These are phyloP conservation scores for Penicillium alfredii DNA, from an alignment of 495 filamentous ascomycete genomes.

Conservation along the genomic window DNA sequence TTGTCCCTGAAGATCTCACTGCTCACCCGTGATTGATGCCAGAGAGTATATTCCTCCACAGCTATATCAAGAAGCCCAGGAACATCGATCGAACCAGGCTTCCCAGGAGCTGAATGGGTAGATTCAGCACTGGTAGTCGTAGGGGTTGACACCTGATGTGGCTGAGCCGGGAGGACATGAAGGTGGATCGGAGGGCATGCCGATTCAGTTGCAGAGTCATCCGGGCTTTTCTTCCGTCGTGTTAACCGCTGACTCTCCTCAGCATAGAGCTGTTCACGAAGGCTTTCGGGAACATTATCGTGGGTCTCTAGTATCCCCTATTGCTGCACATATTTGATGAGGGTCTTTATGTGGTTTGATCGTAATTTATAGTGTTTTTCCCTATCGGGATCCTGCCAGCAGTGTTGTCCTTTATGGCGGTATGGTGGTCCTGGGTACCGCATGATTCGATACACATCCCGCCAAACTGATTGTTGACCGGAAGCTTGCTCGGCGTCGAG, in stretches of 20 bases:
- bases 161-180: no score
- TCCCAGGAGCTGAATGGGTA: neutral
- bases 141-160: neutral
- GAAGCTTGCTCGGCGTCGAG: constrained; percentile 4
- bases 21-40: constrained; percentile 17
- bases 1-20: constrained; percentile 13
- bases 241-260: constrained; percentile 5
- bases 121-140: constrained; percentile 1
- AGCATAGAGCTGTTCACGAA: constrained; percentile 8
- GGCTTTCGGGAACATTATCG: constrained; percentile 12
- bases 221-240: constrained; percentile 1
- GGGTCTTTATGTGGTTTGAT: constrained; percentile 11
- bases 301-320: constrained; percentile 8
- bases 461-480: no score
- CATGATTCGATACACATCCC: constrained; percentile 1
- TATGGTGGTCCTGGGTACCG: constrained; percentile 1
- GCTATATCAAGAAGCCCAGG: constrained; percentile 9
- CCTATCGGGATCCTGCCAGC: constrained; percentile 7
- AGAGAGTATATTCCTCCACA: constrained; percentile 14
- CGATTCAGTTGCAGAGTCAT: neutral
- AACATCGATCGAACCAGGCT: constrained; percentile 3
- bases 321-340: constrained; percentile 16
- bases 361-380: constrained; percentile 17
- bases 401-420: constrained; percentile 1
- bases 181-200: neutral